Evolutionary conservation across 371 early-diverging fungal species (phyloP), one percentile per base, ranked within the genome.

Genomic region (Syncephalis fuscata): DNA sequence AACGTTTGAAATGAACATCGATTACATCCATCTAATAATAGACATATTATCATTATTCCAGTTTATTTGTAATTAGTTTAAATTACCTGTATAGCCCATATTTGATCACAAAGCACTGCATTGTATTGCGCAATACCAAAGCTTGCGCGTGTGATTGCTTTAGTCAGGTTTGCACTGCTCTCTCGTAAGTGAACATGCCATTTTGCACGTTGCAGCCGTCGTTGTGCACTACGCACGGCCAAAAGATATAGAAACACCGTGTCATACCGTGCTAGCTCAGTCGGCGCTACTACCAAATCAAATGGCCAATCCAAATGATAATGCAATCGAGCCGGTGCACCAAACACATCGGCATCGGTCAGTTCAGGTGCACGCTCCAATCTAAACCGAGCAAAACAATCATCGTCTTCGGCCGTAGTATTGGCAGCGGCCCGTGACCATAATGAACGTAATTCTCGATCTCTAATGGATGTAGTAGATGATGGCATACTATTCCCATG

Each of bases 31-130:
- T 71, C 80, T 79, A 54, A 17, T 1, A 22, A 24, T 26, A 23
- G 48, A 25, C 4, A 32, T 32, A 11, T 32, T 32, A 32, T 1
- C 22, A 40, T 48, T 40, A 14, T n/a, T 36, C 15, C 16, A 32
- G 11, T 32, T n/a, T n/a, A 32, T 7, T 4, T 4, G 14, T 8
- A 15, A 27, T 20, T 21, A 45, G 44, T 45, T 8, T 22, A 8
- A 43, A 54, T 42, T 64, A 79, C 82, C 73, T 85, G 86, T 7
- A 82, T 58, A 63, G 65, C 64, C 86, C 86, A 85, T 22, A 83
- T 51, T 19, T 73, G 65, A 55, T 82, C 78, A 82, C 64, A 64
- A 84, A 80, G 60, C 74, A 81, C 16, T 74, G 53, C 84, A 85
- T 85, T 3, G 60, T 54, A 0, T 68, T 57, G 17, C 82, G 62